Base-by-base conservation (phyloP, 768 basidiomycete species). In the Lentinula aciculospora region DNA sequence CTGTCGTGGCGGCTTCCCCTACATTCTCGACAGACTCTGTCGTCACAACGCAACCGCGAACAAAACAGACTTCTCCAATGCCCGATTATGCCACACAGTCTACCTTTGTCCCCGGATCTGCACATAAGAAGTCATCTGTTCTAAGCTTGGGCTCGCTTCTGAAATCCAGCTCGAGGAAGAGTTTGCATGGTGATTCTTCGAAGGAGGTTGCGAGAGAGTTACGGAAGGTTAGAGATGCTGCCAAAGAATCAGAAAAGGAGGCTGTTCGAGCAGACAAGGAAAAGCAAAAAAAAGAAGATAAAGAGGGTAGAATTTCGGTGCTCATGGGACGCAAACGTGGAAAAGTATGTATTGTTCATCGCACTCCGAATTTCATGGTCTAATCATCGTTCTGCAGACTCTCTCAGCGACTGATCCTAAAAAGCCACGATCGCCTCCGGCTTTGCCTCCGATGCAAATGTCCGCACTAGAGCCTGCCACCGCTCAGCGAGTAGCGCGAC, bases 381-480 rank as follows among this genome's bases (percentile, higher is more conserved):
- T 62, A 40, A 58, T 56, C 53, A 58, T 17, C 50, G 28, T 54
- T 48, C 28, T 39, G 13, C 68, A 94, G 94, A 95, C 92, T 12
- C 69, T 92, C 47, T 94, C 93, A 17, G 91, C 88, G 15, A 80
- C 83, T 25, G 92, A 94, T 62, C 81, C 89, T 50, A 85, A 86
- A 69, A 92, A 91, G 68, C 74, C 79, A 32, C 81, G 83, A 65
- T 80, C 84, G 19, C 81, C 86, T 46, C 81, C 88, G 58, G 81
- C 79, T 66, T 73, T 96, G 63, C 94, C 94, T 13, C 94, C 94
- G 21, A 88, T 96, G 83, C 93, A 95, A 66, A 90, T 96, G 66
- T 78, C 88, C 32, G 92, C 90, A 15, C 74, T 95, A 60, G 89
- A 92, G 39, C 82, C 87, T 39, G 76, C 81, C 40, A 95, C 94